Evolutionary conservation across 176 grass and related monocot species (phyloP).

Genomic region (Oryza longistaminata): DNA sequence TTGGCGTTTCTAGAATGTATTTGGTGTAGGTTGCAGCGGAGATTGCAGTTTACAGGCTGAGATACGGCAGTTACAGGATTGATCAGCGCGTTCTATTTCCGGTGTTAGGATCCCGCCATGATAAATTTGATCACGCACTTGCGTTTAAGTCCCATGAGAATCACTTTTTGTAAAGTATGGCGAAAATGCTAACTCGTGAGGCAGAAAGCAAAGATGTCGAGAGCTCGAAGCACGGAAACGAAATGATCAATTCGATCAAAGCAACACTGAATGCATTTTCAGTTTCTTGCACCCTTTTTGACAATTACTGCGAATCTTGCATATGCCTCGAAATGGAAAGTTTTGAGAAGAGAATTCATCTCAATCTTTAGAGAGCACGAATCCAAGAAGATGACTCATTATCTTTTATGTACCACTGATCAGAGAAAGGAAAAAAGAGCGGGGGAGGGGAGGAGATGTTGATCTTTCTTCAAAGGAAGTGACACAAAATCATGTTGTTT

Average conservation of each 20-base stretch:
- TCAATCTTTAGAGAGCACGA: too few species aligned
- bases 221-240: background rate
- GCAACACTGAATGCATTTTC: too few species aligned
- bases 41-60: background rate
- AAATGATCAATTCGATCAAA: background rate
- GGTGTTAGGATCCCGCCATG: slow-evolving; percentile 1
- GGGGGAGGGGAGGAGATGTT: too few species aligned
- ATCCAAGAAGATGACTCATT: background rate
- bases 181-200: slow-evolving; percentile 5
- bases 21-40: background rate
- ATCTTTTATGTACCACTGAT: background rate
- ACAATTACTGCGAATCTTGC: background rate
- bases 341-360: background rate
- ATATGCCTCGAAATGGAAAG: background rate
- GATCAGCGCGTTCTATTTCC: slow-evolving; percentile 18
- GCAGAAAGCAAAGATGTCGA: background rate
- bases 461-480: too few species aligned
- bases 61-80: background rate
- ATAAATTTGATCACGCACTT: slow-evolving; percentile 15
- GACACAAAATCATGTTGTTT: background rate
- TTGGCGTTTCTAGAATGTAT: too few species aligned
- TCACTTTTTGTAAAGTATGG: background rate
- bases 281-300: background rate
- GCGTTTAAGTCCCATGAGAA: background rate
- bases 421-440: too few species aligned